Evolutionary conservation across 805 yeast genomes (phyloP).

Genomic region (Starmerella potacharoeniae): DNA sequence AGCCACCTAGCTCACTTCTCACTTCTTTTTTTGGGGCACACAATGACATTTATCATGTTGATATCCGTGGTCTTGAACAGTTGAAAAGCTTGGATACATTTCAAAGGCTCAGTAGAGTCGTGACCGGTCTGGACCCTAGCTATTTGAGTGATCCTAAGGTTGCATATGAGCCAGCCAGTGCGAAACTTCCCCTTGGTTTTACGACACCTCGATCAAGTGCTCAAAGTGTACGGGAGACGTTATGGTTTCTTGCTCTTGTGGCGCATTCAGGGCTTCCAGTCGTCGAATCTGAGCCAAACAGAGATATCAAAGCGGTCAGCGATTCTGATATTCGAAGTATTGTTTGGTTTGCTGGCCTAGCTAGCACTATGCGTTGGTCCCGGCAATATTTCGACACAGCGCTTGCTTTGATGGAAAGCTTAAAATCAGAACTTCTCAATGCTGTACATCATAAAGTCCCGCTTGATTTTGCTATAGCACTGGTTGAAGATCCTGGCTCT

Average conservation of each 20-base stretch:
- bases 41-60: neutral
- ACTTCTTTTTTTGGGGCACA: neutral
- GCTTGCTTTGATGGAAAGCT: neutral
- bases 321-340: constrained; percentile 6
- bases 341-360: constrained; percentile 12
- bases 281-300: neutral
- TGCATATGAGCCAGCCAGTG: neutral
- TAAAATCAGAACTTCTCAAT: neutral
- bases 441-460: neutral
- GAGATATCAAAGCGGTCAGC: constrained; percentile 3
- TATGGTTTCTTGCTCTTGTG: neutral
- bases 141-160: neutral
- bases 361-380: neutral
- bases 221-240: neutral
- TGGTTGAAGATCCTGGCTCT: neutral
- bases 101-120: neutral
- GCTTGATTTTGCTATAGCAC: neutral
- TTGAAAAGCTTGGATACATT: neutral
- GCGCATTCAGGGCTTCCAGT: neutral
- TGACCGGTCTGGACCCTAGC: neutral
- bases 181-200: neutral
- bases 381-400: neutral
- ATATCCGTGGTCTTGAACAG: neutral
- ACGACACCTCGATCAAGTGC: neutral
- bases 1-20: neutral